phyloP scores from a whole-genome alignment of 352 stramenopile genomes.

The Globisporangium parvum region DNA sequence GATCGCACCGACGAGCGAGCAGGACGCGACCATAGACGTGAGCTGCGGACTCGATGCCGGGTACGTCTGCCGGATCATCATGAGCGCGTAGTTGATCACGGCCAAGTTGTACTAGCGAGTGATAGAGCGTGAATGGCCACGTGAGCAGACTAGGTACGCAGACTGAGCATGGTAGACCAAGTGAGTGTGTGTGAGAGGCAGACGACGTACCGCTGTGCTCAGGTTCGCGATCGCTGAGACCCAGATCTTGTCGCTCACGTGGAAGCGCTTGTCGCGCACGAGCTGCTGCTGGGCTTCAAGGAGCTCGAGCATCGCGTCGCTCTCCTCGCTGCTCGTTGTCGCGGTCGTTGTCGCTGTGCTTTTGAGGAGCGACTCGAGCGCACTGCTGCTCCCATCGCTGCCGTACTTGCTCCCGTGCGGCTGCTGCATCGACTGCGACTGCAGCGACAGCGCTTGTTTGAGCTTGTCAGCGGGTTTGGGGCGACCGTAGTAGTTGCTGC shows the following conservation, averaged over 20 bases:
- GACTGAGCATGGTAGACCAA: too few species aligned
- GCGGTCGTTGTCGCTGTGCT: too few species aligned
- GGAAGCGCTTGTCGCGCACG: not conserved
- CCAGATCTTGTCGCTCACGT: too few species aligned
- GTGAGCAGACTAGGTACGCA: too few species aligned
- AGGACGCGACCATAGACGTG: conserved; percentile 58
- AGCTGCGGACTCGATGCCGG: conserved; percentile 40
- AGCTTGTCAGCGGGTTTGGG: not conserved
- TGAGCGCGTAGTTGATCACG: conserved; percentile 17
- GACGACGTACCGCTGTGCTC: too few species aligned
- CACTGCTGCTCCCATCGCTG: conserved; percentile 2
- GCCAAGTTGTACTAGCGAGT: conserved; percentile 15
- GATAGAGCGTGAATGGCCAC: too few species aligned
- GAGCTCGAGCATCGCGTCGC: not conserved
- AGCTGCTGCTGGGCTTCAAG: conserved; percentile 10
- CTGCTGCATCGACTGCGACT: not conserved
- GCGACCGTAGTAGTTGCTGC: not conserved
- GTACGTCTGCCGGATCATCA: conserved; percentile 34
- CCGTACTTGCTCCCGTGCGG: conserved; percentile 1
- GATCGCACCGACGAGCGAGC: conserved; percentile 71
- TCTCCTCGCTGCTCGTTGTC: not conserved
- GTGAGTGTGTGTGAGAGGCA: too few species aligned
- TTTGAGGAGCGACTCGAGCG: conserved; percentile 6
- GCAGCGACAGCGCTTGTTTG: not conserved
- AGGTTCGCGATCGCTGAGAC: too few species aligned